Evolutionary conservation across 169 alveolate species (phyloP).

Genomic region (Cryptosporidium bovis): DNA sequence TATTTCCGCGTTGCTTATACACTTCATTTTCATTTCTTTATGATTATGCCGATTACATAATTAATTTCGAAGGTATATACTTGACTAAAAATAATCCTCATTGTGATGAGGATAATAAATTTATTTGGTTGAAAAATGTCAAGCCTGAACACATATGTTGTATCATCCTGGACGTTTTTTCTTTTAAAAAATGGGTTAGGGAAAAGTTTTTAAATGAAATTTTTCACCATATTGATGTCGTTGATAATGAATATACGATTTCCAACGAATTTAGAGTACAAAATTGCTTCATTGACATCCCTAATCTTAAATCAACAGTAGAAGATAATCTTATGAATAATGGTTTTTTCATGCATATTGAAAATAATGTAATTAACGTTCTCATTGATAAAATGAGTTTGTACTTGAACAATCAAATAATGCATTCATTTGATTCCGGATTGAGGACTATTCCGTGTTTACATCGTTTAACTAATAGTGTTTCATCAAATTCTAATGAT

Average conservation of each 20-base stretch:
- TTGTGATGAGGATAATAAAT: neutral
- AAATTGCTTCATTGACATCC: slow-evolving; percentile 15
- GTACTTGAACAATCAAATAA: slow-evolving; percentile 42
- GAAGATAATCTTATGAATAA: slow-evolving; percentile 8
- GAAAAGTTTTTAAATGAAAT: slow-evolving; percentile 24
- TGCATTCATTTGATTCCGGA: slow-evolving; percentile 33
- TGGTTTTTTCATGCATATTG: slow-evolving; percentile 27
- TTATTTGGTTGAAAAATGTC: slow-evolving; percentile 27
- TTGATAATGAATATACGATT: slow-evolving; percentile 10
- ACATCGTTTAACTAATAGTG: slow-evolving; percentile 42
- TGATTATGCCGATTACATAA: slow-evolving; percentile 35
- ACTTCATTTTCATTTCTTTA: slow-evolving; percentile 34
- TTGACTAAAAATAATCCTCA: slow-evolving; percentile 1
- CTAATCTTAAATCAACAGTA: slow-evolving; percentile 10
- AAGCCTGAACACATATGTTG: slow-evolving; percentile 61
- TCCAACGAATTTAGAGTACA: neutral
- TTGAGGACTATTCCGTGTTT: slow-evolving; percentile 59
- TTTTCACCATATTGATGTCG: slow-evolving; percentile 28
- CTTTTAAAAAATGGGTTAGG: slow-evolving; percentile 36
- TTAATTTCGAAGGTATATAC: slow-evolving; percentile 13
- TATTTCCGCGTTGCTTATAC: slow-evolving; percentile 65
- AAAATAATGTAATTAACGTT: neutral
- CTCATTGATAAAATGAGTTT: neutral
- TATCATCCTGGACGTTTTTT: slow-evolving; percentile 31
- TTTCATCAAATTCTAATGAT: slow-evolving; percentile 2